These are phyloP conservation scores for Pyronema omphalodes DNA, from an alignment of 495 filamentous ascomycete genomes.

Conservation along the genomic window DNA sequence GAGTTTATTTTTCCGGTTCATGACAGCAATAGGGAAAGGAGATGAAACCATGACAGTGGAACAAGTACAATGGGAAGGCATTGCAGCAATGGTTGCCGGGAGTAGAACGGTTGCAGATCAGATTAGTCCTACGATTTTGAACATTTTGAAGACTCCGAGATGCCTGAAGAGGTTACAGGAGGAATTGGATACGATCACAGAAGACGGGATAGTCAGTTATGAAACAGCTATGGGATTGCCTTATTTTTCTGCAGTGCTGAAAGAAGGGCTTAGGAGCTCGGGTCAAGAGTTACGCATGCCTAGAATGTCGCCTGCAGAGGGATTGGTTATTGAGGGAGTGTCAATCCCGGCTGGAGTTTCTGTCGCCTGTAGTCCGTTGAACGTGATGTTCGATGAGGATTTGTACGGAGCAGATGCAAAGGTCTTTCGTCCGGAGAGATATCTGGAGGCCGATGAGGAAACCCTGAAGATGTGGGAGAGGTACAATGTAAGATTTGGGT, in stretches of 20 bases:
- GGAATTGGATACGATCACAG: neutral
- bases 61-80: neutral
- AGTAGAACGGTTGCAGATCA: neutral
- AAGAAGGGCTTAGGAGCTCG: neutral
- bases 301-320: neutral
- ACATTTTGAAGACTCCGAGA: neutral
- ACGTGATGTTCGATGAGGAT: slow-evolving; percentile 21
- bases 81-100: neutral
- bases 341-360: slow-evolving; percentile 9
- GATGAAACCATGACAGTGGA: neutral
- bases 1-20: neutral
- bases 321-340: neutral
- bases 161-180: neutral
- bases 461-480: slow-evolving; percentile 25
- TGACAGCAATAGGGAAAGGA: neutral
- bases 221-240: neutral
- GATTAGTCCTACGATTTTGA: neutral
- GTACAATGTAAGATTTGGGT: slow-evolving; percentile 17
- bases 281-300: neutral
- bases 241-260: neutral
- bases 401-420: slow-evolving; percentile 33
- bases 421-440: slow-evolving; percentile 35
- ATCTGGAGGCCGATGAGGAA: slow-evolving; percentile 28
- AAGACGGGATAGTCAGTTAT: neutral
- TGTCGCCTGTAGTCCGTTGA: slow-evolving; percentile 8